Evolutionary conservation across 1,284 basidiomycete genomes (phyloP).

Genomic region (Moesziomyces sp.): DNA sequence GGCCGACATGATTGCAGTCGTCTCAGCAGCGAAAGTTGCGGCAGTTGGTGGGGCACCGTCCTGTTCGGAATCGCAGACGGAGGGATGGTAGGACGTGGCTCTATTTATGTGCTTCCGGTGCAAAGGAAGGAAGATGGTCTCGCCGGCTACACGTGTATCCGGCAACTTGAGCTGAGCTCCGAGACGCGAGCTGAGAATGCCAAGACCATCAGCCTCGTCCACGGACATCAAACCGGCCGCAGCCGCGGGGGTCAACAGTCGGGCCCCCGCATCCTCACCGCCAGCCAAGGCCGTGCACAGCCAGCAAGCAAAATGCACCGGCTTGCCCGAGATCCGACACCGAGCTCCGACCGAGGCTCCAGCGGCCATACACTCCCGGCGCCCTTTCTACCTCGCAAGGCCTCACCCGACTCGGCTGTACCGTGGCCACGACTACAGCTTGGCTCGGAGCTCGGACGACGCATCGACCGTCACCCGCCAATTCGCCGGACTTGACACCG

Average conservation of each 20-base stretch:
- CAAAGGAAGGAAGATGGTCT: neutral
- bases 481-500: no score
- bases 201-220: slow-evolving; percentile 9
- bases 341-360: slow-evolving; percentile 5
- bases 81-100: neutral
- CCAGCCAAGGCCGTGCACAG: neutral
- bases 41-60: neutral
- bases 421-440: no score
- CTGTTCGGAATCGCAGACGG: neutral
- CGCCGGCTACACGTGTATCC: slow-evolving; percentile 20
- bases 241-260: no score
- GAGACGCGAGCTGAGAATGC: neutral
- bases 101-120: neutral
- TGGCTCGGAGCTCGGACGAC: no score
- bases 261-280: no score
- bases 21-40: neutral
- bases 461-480: no score
- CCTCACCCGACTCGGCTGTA: neutral
- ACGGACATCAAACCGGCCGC: no score
- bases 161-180: neutral
- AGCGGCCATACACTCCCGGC: neutral
- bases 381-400: no score
- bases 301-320: no score
- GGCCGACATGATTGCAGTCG: slow-evolving; percentile 27
- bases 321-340: neutral